Conservation (phyloP, 129 eudicot species). For the Calendula officinalis region DNA sequence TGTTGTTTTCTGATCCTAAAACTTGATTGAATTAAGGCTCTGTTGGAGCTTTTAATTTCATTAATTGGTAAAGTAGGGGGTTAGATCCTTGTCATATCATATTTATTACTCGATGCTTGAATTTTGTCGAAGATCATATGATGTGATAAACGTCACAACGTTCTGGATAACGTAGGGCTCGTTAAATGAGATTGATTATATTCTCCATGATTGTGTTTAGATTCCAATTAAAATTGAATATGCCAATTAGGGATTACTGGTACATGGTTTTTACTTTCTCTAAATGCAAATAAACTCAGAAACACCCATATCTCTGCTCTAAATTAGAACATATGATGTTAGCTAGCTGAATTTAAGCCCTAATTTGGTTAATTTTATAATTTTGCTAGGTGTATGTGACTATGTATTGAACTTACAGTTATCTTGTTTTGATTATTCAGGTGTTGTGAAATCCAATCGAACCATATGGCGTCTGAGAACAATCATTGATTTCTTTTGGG, state of each 20-base stretch:
- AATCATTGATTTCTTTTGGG: conserved; percentile 75
- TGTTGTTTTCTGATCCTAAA: conserved; percentile 2
- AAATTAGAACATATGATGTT: conserved; percentile 19
- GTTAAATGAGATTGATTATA: not conserved
- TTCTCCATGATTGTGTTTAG: not conserved
- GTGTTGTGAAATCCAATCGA: conserved; percentile 80
- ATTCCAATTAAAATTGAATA: not conserved
- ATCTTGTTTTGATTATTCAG: conserved; percentile 37
- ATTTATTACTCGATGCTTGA: conserved; percentile 3
- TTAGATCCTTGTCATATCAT: conserved; percentile 9
- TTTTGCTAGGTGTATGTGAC: not conserved
- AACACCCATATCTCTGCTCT: no score
- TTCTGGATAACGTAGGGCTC: conserved; percentile 13
- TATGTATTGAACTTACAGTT: conserved; percentile 5
- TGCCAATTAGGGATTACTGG: not conserved
- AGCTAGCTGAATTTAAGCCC: not conserved
- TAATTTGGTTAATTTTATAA: not conserved
- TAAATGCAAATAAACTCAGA: no score
- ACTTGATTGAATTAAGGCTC: not conserved
- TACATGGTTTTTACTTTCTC: no score
- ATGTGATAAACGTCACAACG: not conserved
- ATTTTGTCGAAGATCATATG: not conserved
- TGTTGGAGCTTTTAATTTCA: conserved; percentile 2
- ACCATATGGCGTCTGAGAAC: conserved; percentile 85
- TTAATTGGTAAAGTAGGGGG: not conserved